Percentiles rank a stretch among this genome's conserved stretches.
Evolutionary conservation across 2,329 filamentous ascomycete species (phyloP).

Genomic region (Colletotrichum sansevieriae): DNA sequence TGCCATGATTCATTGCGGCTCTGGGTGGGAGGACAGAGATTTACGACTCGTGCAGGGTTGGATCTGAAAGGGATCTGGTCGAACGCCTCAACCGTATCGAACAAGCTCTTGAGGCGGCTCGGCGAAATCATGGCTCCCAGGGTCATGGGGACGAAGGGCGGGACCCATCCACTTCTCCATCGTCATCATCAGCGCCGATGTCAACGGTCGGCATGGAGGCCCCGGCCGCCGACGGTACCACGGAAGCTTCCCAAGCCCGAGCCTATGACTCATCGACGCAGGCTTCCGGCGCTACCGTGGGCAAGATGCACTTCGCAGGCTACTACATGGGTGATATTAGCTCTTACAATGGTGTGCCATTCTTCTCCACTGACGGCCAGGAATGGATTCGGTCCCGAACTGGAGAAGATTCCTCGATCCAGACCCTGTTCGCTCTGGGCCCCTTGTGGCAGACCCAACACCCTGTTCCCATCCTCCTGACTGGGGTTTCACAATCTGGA

Average conservation of each 20-base stretch:
- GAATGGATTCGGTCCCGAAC: constrained; percentile 62
- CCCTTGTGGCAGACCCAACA: constrained; percentile 42
- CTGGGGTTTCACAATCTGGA: background rate
- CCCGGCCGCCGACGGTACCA: constrained; percentile 25
- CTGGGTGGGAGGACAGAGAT: background rate
- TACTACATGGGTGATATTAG: constrained; percentile 61
- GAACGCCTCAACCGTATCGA: constrained; percentile 57
- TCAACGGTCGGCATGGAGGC: constrained; percentile 18
- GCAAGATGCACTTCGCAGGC: constrained; percentile 62
- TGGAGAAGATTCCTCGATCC: constrained; percentile 52
- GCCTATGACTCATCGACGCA: constrained; percentile 26
- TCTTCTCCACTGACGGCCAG: constrained; percentile 61
- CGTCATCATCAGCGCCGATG: constrained; percentile 26
- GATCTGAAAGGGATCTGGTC: constrained; percentile 48
- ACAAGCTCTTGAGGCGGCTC: constrained; percentile 49
- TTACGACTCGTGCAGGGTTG: constrained; percentile 33
- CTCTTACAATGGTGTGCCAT: constrained; percentile 61
- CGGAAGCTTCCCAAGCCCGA: constrained; percentile 27
- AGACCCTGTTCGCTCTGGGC: constrained; percentile 44
- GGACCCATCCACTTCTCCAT: constrained; percentile 24
- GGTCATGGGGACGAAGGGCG: constrained; percentile 15
- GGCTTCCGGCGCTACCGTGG: constrained; percentile 43
- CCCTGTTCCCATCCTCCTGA: constrained; percentile 37
- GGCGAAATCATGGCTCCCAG: constrained; percentile 27
- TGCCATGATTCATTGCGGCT: constrained; percentile 2